Evolutionary conservation across 1,284 basidiomycete genomes (phyloP), one percentile per base, ranked within the genome.

Genomic region (Schizopora paradoxa): DNA sequence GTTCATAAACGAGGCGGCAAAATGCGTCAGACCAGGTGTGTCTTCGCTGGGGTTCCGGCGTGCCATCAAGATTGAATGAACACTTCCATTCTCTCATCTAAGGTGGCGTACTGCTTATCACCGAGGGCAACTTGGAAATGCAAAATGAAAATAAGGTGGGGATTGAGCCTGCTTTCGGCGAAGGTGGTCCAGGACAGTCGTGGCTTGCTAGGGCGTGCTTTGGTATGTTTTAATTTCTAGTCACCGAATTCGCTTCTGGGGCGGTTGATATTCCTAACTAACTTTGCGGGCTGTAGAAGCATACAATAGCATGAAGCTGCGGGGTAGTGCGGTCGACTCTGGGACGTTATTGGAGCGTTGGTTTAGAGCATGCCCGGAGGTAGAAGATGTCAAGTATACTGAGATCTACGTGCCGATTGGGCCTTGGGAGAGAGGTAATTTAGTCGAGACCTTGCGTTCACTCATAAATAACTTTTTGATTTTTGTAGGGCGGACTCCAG

Each of bases 21-120:
- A 49, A 27, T 46, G 49, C 27, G 44, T 56, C 6, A 32, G 48
- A 18, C 52, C 54, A 45, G 54, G 54, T 51, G 23, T 27, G 25
- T 19, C 28, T n/a, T 37, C 10, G 18, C 40, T 13, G 5, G n/a
- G 23, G 23, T n/a, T 6, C 14, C 21, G 11, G 16, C 19, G 16
- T 37, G 16, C 6, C 18, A 18, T 48, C 18, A 11, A n/a, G n/a
- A 16, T 37, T 35, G n/a, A 23, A 32, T n/a, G n/a, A n/a, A n/a
- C n/a, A n/a, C 29, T 18, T 11, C 16, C 14, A 21, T 29, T 5
- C 13, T 38, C 16, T 18, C 18, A 14, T 40, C 16, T 7, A 21
- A 51, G 49, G 49, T n/a, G 54, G 54, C 14, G 42, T 56, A 21
- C 47, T 52, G 11, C 48, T 54, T n/a, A 44, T 48, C 25, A 47